phyloP scores from a whole-genome alignment of 2,329 filamentous ascomycete species.

The Acrocalymma vagum region DNA sequence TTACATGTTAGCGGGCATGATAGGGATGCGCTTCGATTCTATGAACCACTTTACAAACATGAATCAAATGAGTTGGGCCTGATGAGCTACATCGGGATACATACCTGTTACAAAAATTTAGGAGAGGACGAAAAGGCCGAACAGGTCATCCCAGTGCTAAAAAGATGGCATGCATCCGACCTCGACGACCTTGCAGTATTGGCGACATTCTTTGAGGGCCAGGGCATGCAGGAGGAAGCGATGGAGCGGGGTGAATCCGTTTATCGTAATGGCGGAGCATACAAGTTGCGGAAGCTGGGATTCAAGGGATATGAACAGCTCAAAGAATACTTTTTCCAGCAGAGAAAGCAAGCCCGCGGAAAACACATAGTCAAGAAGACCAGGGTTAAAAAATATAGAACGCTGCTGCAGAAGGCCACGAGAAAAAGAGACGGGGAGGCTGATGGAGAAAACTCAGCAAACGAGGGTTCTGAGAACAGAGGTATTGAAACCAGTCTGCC shows the following conservation, averaged over 20 bases:
- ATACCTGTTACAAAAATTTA: conserved; percentile 72
- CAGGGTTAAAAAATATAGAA: conserved; percentile 34
- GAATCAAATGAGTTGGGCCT: conserved; percentile 33
- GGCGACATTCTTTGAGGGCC: conserved; percentile 80
- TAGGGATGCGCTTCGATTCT: conserved; percentile 67
- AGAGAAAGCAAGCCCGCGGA: conserved; percentile 35
- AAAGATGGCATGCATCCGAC: conserved; percentile 74
- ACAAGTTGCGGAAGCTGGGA: conserved; percentile 54
- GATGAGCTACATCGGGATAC: conserved; percentile 46
- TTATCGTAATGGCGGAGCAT: conserved; percentile 67
- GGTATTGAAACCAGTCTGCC: conserved; percentile 17
- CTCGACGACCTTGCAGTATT: conserved; percentile 81
- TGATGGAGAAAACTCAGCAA: conserved; percentile 26
- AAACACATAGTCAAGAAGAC: conserved; percentile 37
- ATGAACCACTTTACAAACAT: conserved; percentile 54
- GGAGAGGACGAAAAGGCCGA: conserved; percentile 75
- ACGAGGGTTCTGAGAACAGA: conserved; percentile 16
- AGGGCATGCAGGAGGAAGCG: conserved; percentile 68
- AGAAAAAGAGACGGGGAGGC: conserved; percentile 17
- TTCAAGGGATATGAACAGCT: conserved; percentile 41
- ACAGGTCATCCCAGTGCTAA: conserved; percentile 77
- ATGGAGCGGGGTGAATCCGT: conserved; percentile 68
- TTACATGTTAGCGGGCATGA: conserved; percentile 61
- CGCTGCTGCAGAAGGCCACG: conserved; percentile 33
- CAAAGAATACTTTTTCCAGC: conserved; percentile 31